These are phyloP conservation scores for Neurospora crassa DNA, from an alignment of 2,329 filamentous ascomycete species.

Conservation along the genomic window DNA sequence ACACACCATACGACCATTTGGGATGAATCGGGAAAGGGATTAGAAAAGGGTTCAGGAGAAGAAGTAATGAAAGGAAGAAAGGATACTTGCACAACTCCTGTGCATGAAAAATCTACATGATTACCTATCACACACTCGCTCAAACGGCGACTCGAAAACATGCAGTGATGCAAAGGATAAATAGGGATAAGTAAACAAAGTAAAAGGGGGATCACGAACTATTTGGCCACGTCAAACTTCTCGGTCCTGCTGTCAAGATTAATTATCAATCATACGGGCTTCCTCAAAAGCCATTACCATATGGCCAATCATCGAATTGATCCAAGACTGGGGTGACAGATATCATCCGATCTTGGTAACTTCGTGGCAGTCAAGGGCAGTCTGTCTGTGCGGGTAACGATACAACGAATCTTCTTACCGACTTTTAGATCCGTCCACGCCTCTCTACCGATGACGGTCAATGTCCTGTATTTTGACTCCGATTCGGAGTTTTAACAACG, in stretches of 20 bases:
- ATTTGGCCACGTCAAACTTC: too few species aligned
- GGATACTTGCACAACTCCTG: neutral
- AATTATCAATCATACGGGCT: neutral
- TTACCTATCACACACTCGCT: neutral
- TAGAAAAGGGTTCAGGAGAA: neutral
- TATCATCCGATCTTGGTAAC: neutral
- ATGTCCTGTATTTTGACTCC: neutral
- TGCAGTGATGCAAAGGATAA: neutral
- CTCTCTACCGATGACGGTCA: neutral
- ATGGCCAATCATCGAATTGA: neutral
- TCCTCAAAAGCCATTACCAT: neutral
- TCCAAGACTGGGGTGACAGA: neutral
- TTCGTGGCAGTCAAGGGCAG: neutral
- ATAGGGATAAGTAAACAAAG: neutral
- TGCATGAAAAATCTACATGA: neutral
- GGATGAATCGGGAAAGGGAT: neutral
- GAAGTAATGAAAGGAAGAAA: neutral
- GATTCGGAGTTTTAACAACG: neutral
- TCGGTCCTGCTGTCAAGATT: neutral
- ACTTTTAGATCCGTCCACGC: neutral
- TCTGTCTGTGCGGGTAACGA: neutral
- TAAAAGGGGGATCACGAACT: too few species aligned
- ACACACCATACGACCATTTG: neutral
- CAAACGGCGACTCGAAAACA: neutral
- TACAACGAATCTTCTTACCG: neutral